Percentiles rank a stretch among this genome's conserved stretches.
phyloP scores from a whole-genome alignment of 108 stramenopile species.

The Nannochloropsis oceanica region DNA sequence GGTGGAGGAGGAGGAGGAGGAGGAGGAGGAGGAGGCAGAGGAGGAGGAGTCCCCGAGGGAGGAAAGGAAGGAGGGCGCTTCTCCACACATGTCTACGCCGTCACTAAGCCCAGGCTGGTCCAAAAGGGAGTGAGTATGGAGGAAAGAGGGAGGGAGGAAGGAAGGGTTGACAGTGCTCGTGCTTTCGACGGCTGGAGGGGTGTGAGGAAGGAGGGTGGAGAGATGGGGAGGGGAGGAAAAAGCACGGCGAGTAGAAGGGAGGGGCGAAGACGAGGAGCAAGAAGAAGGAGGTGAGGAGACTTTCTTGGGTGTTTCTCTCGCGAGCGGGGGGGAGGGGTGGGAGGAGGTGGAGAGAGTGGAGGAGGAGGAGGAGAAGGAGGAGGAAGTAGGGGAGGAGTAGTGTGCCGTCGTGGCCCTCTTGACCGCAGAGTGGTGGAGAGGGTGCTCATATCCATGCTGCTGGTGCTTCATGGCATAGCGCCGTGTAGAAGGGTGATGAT shows the following conservation, averaged over 20 bases:
- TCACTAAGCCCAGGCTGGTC: neutral
- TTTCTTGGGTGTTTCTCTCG: neutral
- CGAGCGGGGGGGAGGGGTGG: neutral
- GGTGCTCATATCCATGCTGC: too few relatives aligned
- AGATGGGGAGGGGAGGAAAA: neutral
- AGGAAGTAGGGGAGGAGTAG: neutral
- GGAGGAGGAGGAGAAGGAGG: neutral
- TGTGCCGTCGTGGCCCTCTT: too few relatives aligned
- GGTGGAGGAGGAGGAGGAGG: neutral
- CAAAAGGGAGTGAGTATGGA: neutral
- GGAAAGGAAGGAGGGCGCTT: neutral
- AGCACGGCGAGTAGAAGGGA: neutral
- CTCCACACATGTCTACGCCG: neutral
- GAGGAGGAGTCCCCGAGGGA: neutral
- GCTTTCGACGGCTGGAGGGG: neutral
- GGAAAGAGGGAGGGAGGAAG: neutral
- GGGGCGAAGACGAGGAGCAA: neutral
- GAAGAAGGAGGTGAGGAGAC: neutral
- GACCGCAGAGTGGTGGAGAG: too few relatives aligned
- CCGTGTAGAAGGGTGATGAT: neutral
- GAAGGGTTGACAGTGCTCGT: neutral
- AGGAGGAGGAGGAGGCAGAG: neutral
- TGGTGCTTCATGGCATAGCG: too few relatives aligned
- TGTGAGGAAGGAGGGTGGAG: neutral
- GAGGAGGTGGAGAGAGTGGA: neutral